phyloP scores from a whole-genome alignment of 768 basidiomycete genomes.

The Termitomyces sp. region DNA sequence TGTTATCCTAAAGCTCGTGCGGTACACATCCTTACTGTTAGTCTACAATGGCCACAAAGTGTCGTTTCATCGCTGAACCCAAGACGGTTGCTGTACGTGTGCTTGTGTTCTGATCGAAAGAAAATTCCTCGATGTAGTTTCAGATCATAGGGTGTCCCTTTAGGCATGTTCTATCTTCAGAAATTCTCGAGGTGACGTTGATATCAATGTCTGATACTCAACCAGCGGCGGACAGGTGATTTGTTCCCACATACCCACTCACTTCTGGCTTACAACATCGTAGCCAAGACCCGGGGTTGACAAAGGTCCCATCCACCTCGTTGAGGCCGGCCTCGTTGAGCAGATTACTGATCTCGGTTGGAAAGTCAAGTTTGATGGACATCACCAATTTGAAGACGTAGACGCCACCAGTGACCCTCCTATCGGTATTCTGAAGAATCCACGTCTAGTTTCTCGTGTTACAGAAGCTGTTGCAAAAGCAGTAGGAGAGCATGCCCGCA shows the following conservation, averaged over 20 bases:
- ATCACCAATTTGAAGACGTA: constrained; percentile 83
- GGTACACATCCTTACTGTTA: not conserved
- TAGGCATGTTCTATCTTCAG: constrained; percentile 50
- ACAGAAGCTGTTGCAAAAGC: constrained; percentile 70
- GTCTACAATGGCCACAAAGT: constrained; percentile 23
- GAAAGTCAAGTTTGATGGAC: constrained; percentile 86
- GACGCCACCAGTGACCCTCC: constrained; percentile 62
- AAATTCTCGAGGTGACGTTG: constrained; percentile 1
- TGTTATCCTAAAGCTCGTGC: not conserved
- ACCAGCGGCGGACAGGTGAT: constrained; percentile 63
- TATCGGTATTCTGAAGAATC: constrained; percentile 88
- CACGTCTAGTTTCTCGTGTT: constrained; percentile 79
- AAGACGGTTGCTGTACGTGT: constrained; percentile 73
- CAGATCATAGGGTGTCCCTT: constrained; percentile 95
- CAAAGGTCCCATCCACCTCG: constrained; percentile 81
- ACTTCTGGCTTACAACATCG: constrained; percentile 5
- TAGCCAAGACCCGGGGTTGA: constrained; percentile 81
- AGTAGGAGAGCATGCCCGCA: constrained; percentile 70
- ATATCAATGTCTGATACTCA: constrained; percentile 3
- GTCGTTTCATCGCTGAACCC: constrained; percentile 55
- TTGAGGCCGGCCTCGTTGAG: constrained; percentile 76
- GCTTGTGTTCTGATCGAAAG: not conserved
- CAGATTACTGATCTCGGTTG: constrained; percentile 81
- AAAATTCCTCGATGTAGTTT: constrained; percentile 9
- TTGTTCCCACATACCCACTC: not conserved